A percentile compares a stretch with the other conserved stretches of the same genome.
Evolutionary conservation across 2,329 filamentous ascomycete genomes (phyloP).

Genomic region (Xylaria sp.): DNA sequence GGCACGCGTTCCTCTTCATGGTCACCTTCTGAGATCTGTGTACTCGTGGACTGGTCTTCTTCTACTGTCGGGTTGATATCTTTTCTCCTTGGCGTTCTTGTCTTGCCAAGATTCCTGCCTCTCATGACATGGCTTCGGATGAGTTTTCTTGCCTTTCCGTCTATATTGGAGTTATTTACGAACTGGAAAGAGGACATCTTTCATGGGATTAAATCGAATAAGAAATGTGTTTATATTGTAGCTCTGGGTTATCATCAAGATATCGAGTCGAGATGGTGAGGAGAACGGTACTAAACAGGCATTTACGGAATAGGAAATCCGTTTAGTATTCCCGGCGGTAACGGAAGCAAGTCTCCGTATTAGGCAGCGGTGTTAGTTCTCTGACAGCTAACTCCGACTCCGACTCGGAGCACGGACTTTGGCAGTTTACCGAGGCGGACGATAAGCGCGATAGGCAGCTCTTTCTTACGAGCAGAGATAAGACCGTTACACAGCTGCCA

Average conservation of each 20-base stretch:
- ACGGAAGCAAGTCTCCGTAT: too few relatives aligned
- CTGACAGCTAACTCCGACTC: too few relatives aligned
- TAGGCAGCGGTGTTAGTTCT: too few relatives aligned
- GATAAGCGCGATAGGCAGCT: too few relatives aligned
- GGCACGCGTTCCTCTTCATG: neutral
- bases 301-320: too few relatives aligned
- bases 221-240: too few relatives aligned
- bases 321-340: too few relatives aligned
- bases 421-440: too few relatives aligned
- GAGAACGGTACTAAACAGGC: too few relatives aligned
- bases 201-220: neutral
- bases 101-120: constrained; percentile 17
- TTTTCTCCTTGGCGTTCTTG: constrained; percentile 3
- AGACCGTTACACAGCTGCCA: neutral
- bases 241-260: too few relatives aligned
- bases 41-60: neutral
- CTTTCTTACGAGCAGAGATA: neutral
- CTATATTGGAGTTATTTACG: constrained; percentile 16
- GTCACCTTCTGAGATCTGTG: neutral
- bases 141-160: constrained; percentile 13
- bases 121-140: constrained; percentile 25
- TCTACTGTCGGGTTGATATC: neutral
- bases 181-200: constrained; percentile 15
- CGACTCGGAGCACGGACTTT: too few relatives aligned
- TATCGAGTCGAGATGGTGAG: too few relatives aligned